Base-by-base conservation (phyloP, 2,329 filamentous ascomycete genomes). In the Penicillium palitans region DNA sequence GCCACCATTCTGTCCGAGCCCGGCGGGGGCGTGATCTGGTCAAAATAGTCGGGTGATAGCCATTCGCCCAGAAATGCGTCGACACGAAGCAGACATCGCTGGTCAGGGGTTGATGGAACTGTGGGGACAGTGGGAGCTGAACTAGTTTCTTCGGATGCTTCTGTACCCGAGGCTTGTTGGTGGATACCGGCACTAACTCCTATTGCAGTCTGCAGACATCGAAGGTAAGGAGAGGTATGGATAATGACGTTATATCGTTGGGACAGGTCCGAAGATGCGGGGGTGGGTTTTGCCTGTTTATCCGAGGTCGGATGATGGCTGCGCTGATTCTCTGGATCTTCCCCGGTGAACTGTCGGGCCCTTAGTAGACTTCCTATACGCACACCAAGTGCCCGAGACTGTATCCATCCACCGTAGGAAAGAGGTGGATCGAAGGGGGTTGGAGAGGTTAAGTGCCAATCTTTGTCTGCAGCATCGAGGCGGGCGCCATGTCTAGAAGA, bases 1-100 rank as follows among this genome's bases (percentile, higher is more conserved):
- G 90, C 90, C 3, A 98, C 81, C 91, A 99, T 96, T 77, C 95
- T 84, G 4, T 88, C 85, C 3, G 91, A 93, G 44, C 87, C 86
- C 0, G 95, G 95, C 12, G 95, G 95, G 3, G 92, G 90, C 0
- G 90, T 93, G 63, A 97, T 97, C 52, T 90, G 84, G 62, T 96
- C 92, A 69, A 93, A 99, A 74, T 99, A 99, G 70, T 93, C 89
- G 1, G 92, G 91, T 2, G 90, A 90, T 31, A 98, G 82, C 95
- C 95, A 99, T 80, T 99, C 95, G 49, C 95, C 93, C 0, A 99
- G 82, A 70, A 96, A 97, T 0, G 93, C 89, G 75, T 99, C 95
- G 6, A 99, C 83, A 0, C 95, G 89, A 48, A 99, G 77, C 10
- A 73, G 61, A 41, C 68, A 69, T 31, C 69, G 68, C 24, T 61